Conservation (phyloP, 164 flowering plant genomes). For the Magnolia kwangsiensis region DNA sequence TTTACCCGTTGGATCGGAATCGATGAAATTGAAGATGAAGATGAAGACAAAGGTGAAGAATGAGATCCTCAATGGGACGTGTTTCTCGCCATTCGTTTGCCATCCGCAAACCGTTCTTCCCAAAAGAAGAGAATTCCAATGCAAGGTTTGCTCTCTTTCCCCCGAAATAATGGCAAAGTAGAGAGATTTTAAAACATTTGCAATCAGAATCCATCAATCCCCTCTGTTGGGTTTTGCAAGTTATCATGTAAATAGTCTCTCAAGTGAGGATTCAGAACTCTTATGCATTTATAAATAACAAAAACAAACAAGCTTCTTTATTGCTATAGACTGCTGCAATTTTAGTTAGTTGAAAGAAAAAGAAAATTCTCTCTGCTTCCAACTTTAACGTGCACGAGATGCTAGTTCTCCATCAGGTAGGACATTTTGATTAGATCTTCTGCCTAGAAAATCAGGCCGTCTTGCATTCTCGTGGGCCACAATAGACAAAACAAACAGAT, state of each 20-base stretch:
- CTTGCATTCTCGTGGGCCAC: too few relatives aligned
- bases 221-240: constrained; percentile 8
- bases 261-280: background rate
- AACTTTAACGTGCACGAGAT: background rate
- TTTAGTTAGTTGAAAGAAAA: too few relatives aligned
- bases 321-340: background rate
- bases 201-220: background rate
- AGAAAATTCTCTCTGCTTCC: background rate
- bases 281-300: background rate
- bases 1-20: constrained; percentile 94
- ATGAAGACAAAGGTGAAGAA: constrained; percentile 21
- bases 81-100: background rate
- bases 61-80: constrained; percentile 8
- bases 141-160: constrained; percentile 6
- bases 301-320: background rate
- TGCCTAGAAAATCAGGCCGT: too few relatives aligned
- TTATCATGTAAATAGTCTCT: constrained; percentile 17
- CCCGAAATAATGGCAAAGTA: constrained; percentile 3
- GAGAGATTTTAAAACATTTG: constrained; percentile 5
- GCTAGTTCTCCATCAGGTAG: background rate
- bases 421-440: too few relatives aligned
- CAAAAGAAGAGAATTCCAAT: background rate
- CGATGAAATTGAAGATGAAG: constrained; percentile 66
- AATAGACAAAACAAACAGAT: too few relatives aligned
- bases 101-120: background rate